These are phyloP conservation scores for Dactylellina haptotyla DNA, from an alignment of 2,329 filamentous ascomycete species.

Conservation along the genomic window DNA sequence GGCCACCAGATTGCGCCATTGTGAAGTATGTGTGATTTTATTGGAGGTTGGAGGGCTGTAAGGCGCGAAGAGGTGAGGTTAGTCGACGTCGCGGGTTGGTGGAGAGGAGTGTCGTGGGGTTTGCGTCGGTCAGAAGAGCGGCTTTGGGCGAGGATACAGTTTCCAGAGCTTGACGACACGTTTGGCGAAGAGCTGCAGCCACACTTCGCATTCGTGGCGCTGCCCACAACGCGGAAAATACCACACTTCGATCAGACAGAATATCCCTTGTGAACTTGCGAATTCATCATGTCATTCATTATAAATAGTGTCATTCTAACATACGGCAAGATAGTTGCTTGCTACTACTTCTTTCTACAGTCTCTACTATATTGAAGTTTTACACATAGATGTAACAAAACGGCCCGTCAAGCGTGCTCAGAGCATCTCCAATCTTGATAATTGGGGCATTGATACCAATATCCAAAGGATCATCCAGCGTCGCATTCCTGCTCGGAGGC, in stretches of 20 bases:
- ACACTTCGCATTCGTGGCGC: slow-evolving; percentile 18
- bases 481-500: slow-evolving; percentile 63
- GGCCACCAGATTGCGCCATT: slow-evolving; percentile 53
- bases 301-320: no score
- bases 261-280: background rate
- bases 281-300: background rate
- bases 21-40: slow-evolving; percentile 21
- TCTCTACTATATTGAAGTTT: background rate
- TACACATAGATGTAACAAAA: slow-evolving; percentile 65
- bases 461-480: slow-evolving; percentile 62
- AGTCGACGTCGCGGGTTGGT: slow-evolving; percentile 6
- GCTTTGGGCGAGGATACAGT: slow-evolving; percentile 42
- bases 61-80: background rate
- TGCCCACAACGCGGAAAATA: slow-evolving; percentile 43
- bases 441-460: slow-evolving; percentile 55
- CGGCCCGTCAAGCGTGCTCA: slow-evolving; percentile 63
- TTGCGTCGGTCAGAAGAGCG: slow-evolving; percentile 4
- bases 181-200: slow-evolving; percentile 51
- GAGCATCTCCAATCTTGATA: slow-evolving; percentile 60
- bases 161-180: slow-evolving; percentile 53
- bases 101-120: slow-evolving; percentile 19
- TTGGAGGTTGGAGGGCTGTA: background rate
- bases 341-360: background rate
- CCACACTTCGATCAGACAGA: slow-evolving; percentile 10
- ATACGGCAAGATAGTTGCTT: background rate